A percentile compares a stretch with the other conserved stretches of the same genome.
phyloP scores from a whole-genome alignment of 352 stramenopile genomes.

The Phytophthora hibernalis region DNA sequence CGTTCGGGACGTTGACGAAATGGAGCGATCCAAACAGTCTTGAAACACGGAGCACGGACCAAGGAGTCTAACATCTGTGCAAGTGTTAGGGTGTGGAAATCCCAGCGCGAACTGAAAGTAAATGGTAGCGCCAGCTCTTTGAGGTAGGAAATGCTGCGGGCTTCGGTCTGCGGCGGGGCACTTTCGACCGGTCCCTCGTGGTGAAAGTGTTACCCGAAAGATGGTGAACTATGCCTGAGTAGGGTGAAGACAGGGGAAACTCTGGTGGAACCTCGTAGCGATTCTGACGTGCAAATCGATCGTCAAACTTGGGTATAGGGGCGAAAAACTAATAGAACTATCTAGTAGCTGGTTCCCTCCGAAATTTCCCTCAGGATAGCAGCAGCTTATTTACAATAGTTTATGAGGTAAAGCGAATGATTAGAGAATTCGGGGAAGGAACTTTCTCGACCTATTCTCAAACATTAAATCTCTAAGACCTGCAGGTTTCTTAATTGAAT shows the following conservation, averaged over 20 bases:
- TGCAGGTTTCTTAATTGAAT: too few relatives aligned
- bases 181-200: conserved; percentile 44
- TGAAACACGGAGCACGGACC: conserved; percentile 90
- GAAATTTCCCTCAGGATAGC: conserved; percentile 93
- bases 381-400: conserved; percentile 32
- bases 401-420: too few relatives aligned
- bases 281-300: conserved; percentile 94
- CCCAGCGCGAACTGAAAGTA: conserved; percentile 81
- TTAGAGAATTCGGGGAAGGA: too few relatives aligned
- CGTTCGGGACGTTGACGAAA: conserved; percentile 72
- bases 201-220: conserved; percentile 89
- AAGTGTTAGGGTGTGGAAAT: conserved; percentile 84
- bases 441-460: too few relatives aligned
- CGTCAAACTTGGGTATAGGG: conserved; percentile 92
- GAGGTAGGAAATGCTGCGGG: conserved; percentile 46
- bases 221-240: conserved; percentile 93
- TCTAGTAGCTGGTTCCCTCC: conserved; percentile 92
- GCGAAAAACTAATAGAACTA: conserved; percentile 94
- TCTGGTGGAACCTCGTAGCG: conserved; percentile 59
- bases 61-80: conserved; percentile 86
- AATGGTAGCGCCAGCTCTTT: conserved; percentile 42
- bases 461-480: too few relatives aligned
- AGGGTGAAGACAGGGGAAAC: conserved; percentile 27
- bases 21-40: conserved; percentile 69
- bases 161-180: conserved; percentile 21